Percentiles rank a stretch among this genome's conserved stretches.
Conservation (phyloP, 2,329 filamentous ascomycete species). For the Claviceps spartinae region DNA sequence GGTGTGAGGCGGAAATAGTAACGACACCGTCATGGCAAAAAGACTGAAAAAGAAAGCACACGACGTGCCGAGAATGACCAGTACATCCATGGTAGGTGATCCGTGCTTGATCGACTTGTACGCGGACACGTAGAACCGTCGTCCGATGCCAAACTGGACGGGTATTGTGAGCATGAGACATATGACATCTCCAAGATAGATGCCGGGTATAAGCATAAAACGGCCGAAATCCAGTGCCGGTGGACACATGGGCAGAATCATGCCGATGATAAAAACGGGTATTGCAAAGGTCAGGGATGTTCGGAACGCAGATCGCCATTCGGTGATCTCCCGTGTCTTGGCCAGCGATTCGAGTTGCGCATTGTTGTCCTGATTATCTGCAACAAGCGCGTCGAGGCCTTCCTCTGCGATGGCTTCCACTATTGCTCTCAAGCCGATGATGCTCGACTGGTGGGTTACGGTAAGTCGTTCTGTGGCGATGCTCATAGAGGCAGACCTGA, state of each 20-base stretch:
- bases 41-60: slow-evolving; percentile 94
- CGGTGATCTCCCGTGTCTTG: slow-evolving; percentile 90
- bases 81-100: slow-evolving; percentile 93
- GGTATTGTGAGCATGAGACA: slow-evolving; percentile 78
- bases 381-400: slow-evolving; percentile 78
- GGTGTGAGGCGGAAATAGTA: slow-evolving; percentile 60
- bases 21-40: slow-evolving; percentile 71
- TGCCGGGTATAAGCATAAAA: slow-evolving; percentile 51
- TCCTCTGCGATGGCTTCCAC: slow-evolving; percentile 71
- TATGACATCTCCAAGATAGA: slow-evolving; percentile 79
- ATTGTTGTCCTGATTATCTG: slow-evolving; percentile 89
- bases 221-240: slow-evolving; percentile 65
- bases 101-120: slow-evolving; percentile 84
- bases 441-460: slow-evolving; percentile 56
- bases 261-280: slow-evolving; percentile 83
- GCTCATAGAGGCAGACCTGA: slow-evolving; percentile 61
- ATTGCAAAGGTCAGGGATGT: slow-evolving; percentile 70
- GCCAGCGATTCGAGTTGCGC: slow-evolving; percentile 90
- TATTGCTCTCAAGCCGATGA: slow-evolving; percentile 66
- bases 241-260: slow-evolving; percentile 82
- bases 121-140: slow-evolving; percentile 85
- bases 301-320: slow-evolving; percentile 75
- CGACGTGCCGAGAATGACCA: slow-evolving; percentile 86
- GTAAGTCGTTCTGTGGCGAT: slow-evolving; percentile 61
- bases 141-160: slow-evolving; percentile 91